Percentiles rank a stretch among this genome's conserved stretches.
Evolutionary conservation across 2,329 filamentous ascomycete genomes (phyloP).

Genomic region (Diplodia corticola): DNA sequence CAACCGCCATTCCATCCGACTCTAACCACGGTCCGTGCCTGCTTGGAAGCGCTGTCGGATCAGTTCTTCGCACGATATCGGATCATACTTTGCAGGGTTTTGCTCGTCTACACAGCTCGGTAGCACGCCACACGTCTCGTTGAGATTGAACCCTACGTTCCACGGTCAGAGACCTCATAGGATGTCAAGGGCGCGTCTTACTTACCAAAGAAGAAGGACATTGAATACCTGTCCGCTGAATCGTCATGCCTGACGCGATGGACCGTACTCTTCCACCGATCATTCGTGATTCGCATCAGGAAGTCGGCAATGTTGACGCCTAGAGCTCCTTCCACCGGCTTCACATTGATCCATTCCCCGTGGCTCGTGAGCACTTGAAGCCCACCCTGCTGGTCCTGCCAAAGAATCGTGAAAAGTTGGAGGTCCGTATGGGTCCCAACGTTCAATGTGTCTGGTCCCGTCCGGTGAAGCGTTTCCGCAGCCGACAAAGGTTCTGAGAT

Average conservation of each 20-base stretch:
- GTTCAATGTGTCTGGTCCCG: constrained; percentile 34
- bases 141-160: constrained; percentile 44
- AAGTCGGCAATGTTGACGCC: constrained; percentile 47
- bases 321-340: constrained; percentile 38
- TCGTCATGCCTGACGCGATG: constrained; percentile 49
- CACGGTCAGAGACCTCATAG: constrained; percentile 48
- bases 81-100: constrained; percentile 52
- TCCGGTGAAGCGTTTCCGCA: constrained; percentile 35
- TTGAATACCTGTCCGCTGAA: constrained; percentile 49
- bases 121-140: constrained; percentile 12
- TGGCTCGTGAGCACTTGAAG: constrained; percentile 46
- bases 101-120: constrained; percentile 47
- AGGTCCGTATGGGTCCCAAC: constrained; percentile 47
- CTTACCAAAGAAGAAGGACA: constrained; percentile 60
- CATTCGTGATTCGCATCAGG: constrained; percentile 45
- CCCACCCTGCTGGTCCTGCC: constrained; percentile 34
- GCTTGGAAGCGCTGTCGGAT: not conserved
- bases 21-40: not conserved
- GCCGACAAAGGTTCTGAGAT: constrained; percentile 32
- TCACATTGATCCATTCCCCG: constrained; percentile 44
- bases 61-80: constrained; percentile 33
- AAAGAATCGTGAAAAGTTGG: constrained; percentile 54
- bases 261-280: constrained; percentile 43
- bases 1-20: not conserved
- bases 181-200: constrained; percentile 36